Base-by-base conservation (phyloP, 805 yeast genomes). In the Crinitomyces ghanaensis region DNA sequence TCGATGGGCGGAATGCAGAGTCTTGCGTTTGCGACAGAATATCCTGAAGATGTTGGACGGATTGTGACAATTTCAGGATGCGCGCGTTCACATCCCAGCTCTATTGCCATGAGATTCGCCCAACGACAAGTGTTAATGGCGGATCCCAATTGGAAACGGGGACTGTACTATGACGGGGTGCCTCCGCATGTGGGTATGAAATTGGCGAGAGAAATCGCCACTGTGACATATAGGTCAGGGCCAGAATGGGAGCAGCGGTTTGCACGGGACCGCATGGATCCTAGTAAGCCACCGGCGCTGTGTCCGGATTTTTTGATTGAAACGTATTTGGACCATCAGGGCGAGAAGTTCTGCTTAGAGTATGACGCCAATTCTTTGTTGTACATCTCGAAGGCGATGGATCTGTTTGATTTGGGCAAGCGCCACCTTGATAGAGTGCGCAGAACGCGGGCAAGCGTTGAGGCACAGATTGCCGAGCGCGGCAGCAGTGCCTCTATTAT, bases 1-100 rank as follows among this genome's bases (percentile, higher is more conserved):
- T 82, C 94, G 0, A 82, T 86, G 93, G 96, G 96, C n/a, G 96
- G 95, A n/a, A 84, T 86, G 95, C 95, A 85, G 59, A 76, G 88
- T 6, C 65, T 86, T 35, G 93, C 95, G 0, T 82, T 74, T 54
- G 94, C 84, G 1, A 68, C 73, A 51, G 93, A 80, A 49, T 86
- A 80, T 48, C 80, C 93, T 1, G 76, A 77, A 30, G 70, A 66
- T 36, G 95, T 85, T 3, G 69, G 67, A 4, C 74, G 77, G 34
- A 66, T 86, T 2, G 71, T 84, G 1, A 70, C 82, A n/a, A 81
- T 86, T 19, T 77, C 88, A 27, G 95, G 93, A 2, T 85, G 95
- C 61, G 94, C 94, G 2, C 68, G 93, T 49, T 82, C 95, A 1
- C 95, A 86, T 54, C 96, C 96, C 2, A 80, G 80, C 44, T 82